phyloP scores from a whole-genome alignment of 2,329 filamentous ascomycete genomes.

The Zasmidium cellare region DNA sequence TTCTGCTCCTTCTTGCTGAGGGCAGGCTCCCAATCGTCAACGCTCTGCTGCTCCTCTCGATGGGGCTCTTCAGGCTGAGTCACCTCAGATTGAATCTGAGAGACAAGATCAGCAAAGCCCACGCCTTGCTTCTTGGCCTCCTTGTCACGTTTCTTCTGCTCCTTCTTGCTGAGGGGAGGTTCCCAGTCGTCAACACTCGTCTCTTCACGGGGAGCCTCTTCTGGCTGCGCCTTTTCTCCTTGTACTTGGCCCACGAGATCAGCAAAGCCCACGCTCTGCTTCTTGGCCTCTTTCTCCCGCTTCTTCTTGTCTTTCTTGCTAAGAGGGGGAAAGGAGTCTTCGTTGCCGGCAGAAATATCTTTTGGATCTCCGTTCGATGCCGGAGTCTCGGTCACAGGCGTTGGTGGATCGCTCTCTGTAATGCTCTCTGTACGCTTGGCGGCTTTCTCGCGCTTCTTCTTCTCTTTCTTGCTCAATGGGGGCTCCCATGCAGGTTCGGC shows the following conservation, averaged over 20 bases:
- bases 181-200: slow-evolving; percentile 25
- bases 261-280: slow-evolving; percentile 20
- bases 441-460: slow-evolving; percentile 48
- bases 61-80: slow-evolving; percentile 12
- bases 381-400: slow-evolving; percentile 8
- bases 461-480: slow-evolving; percentile 37
- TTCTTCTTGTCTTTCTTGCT: slow-evolving; percentile 55
- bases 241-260: slow-evolving; percentile 3
- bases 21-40: slow-evolving; percentile 31
- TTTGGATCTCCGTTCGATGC: not conserved
- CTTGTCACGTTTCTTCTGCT: slow-evolving; percentile 46
- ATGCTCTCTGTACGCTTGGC: slow-evolving; percentile 28
- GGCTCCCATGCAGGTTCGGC: slow-evolving; percentile 33
- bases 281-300: slow-evolving; percentile 37
- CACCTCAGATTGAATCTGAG: too few relatives aligned
- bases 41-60: slow-evolving; percentile 3
- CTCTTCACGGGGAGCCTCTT: slow-evolving; percentile 13
- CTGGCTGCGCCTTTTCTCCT: slow-evolving; percentile 3
- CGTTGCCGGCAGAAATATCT: not conserved
- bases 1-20: slow-evolving; percentile 40
- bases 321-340: slow-evolving; percentile 31
- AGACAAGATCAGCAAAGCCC: slow-evolving; percentile 31
- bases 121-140: slow-evolving; percentile 36
- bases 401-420: slow-evolving; percentile 16
- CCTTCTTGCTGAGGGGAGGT: slow-evolving; percentile 35